Conservation (phyloP, 768 basidiomycete genomes). For the Trametes meyenii region DNA sequence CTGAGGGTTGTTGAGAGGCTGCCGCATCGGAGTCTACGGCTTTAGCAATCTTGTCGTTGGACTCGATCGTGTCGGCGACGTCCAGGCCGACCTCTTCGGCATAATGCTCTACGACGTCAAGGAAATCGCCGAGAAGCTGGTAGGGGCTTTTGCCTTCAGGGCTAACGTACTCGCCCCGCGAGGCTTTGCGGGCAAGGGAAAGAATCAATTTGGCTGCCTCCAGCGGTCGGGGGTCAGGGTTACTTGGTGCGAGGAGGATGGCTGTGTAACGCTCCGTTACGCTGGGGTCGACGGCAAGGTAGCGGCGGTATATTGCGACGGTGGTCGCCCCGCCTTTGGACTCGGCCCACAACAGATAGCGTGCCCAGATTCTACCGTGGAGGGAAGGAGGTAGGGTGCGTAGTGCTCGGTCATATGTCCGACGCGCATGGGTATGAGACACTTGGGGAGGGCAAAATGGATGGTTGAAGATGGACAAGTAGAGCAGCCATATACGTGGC, state of each 20-base stretch:
- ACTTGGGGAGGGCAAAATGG: slow-evolving; percentile 84
- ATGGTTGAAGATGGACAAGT: slow-evolving; percentile 88
- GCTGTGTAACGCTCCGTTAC: slow-evolving; percentile 78
- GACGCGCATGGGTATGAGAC: slow-evolving; percentile 87
- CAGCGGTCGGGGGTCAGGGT: slow-evolving; percentile 74
- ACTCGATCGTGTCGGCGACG: slow-evolving; percentile 68
- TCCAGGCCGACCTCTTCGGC: slow-evolving; percentile 93
- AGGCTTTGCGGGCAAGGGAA: slow-evolving; percentile 80
- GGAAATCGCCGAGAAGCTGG: slow-evolving; percentile 89
- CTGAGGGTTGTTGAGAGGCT: slow-evolving; percentile 24
- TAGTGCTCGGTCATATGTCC: slow-evolving; percentile 92
- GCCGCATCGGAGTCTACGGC: slow-evolving; percentile 41
- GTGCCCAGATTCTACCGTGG: slow-evolving; percentile 89
- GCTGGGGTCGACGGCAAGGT: slow-evolving; percentile 79
- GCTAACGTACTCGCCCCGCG: slow-evolving; percentile 79
- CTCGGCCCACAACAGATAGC: slow-evolving; percentile 94
- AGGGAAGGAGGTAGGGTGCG: slow-evolving; percentile 92
- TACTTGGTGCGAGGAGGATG: slow-evolving; percentile 61
- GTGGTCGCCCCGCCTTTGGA: slow-evolving; percentile 75
- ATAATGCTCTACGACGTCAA: slow-evolving; percentile 87
- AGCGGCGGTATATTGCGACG: slow-evolving; percentile 85
- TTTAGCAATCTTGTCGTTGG: slow-evolving; percentile 54
- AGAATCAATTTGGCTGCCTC: slow-evolving; percentile 93
- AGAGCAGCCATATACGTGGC: slow-evolving; percentile 93
- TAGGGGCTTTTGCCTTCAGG: slow-evolving; percentile 96